These are phyloP conservation scores for Mortierella claussenii DNA, from an alignment of 192 early-diverging fungal species.

Conservation along the genomic window DNA sequence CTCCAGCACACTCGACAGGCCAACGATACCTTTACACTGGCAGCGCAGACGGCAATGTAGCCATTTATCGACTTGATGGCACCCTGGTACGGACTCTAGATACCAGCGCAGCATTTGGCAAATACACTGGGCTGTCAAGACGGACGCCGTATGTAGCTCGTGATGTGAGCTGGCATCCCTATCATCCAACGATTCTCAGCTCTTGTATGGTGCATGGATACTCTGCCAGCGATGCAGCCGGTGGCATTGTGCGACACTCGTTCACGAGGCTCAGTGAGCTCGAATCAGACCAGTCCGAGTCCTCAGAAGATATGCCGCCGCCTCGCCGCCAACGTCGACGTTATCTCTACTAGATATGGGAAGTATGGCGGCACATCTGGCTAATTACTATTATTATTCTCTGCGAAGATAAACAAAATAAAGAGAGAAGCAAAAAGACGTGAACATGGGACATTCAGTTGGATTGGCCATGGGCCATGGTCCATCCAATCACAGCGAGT, in stretches of 20 bases:
- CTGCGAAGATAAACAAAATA: background rate
- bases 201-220: slow-evolving; percentile 23
- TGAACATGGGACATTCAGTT: too few relatives aligned
- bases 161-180: slow-evolving; percentile 69
- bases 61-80: slow-evolving; percentile 58
- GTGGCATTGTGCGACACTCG: slow-evolving; percentile 32
- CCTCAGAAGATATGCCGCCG: background rate
- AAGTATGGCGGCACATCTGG: too few relatives aligned
- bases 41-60: slow-evolving; percentile 65
- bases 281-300: slow-evolving; percentile 9
- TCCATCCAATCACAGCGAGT: too few relatives aligned
- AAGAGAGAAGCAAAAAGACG: background rate
- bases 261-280: slow-evolving; percentile 7
- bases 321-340: slow-evolving; percentile 10
- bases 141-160: slow-evolving; percentile 27
- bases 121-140: too few relatives aligned
- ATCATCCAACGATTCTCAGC: slow-evolving; percentile 55
- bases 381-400: background rate
- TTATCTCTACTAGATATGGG: background rate
- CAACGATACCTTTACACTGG: slow-evolving; percentile 75
- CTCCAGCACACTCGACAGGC: slow-evolving; percentile 63
- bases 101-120: slow-evolving; percentile 13
- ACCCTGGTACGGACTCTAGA: slow-evolving; percentile 43
- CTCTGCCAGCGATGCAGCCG: background rate
- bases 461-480: too few relatives aligned